Evolutionary conservation across 2,329 filamentous ascomycete genomes (phyloP).

Genomic region (Keithomyces neogunnii): DNA sequence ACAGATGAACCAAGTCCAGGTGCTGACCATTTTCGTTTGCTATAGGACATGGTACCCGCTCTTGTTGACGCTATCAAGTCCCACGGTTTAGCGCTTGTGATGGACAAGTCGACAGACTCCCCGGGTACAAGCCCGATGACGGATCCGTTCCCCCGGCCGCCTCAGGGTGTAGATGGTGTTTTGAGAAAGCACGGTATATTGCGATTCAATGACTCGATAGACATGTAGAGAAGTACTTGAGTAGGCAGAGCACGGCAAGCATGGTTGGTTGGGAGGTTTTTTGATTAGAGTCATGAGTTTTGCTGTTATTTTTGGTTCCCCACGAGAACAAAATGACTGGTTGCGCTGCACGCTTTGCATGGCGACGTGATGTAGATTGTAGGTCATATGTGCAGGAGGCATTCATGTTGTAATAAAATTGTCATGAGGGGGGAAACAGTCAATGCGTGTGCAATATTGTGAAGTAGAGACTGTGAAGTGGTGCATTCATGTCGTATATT

Average conservation of each 20-base stretch:
- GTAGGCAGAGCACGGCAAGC: background rate
- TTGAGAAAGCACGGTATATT: constrained; percentile 80
- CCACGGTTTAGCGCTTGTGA: constrained; percentile 83
- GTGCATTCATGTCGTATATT: background rate
- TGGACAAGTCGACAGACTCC: constrained; percentile 65
- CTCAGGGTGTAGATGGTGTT: constrained; percentile 79
- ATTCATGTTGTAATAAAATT: background rate
- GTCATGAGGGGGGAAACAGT: too few species aligned
- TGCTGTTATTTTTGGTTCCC: too few species aligned
- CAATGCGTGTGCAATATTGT: too few species aligned
- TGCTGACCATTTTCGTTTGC: background rate
- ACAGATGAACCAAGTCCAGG: background rate
- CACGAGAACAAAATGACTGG: background rate
- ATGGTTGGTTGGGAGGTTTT: background rate
- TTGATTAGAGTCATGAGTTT: background rate
- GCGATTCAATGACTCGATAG: constrained; percentile 88
- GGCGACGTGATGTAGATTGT: background rate
- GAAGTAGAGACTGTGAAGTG: background rate
- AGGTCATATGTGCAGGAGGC: background rate
- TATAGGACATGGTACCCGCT: constrained; percentile 82
- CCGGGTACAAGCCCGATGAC: constrained; percentile 29
- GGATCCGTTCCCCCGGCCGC: constrained; percentile 52
- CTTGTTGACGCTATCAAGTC: constrained; percentile 91
- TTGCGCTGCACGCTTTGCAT: constrained; percentile 1
- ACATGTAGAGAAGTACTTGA: constrained; percentile 39